Base-by-base conservation (phyloP, 306 rosid genomes). In the Potentilla sterilis region DNA sequence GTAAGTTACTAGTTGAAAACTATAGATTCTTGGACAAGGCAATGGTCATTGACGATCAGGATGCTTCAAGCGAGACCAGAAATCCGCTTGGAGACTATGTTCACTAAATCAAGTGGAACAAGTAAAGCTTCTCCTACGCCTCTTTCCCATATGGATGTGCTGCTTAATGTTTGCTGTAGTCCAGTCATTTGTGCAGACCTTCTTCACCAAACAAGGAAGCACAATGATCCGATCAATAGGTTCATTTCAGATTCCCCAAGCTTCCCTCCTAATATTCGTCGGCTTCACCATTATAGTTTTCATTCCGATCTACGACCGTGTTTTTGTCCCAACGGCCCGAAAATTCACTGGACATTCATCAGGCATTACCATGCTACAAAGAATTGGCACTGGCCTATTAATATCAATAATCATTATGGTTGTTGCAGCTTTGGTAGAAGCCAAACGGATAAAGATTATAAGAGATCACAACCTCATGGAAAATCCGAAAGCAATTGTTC, bases 61-160 rank as follows among this genome's bases (percentile, higher is more conserved):
- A 91, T 51, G 74, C 77, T 6, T 65, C 84, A 51, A 88, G 80
- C 58, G 82, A 87, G 59, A 65, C 63, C 9, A 84, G 82, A 63
- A 80, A 89, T 18, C 96, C 91, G n/a, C n/a, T 0, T 93, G 98
- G 97, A 88, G 97, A 67, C 74, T 93, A 55, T 89, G 97, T 80
- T 84, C 93, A 18, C 75, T 84, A 51, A 79, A 70, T 1, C 92
- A 89, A 82, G 97, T 93, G 12, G 97, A 91, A 79, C 97, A 93
- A 82, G 93, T 80, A 37, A 91, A 93, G 88, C 84, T 89, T 1
- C 83, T 91, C 13, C 68, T 88, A 34, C 89, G 98, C 5, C 80
- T 93, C 15, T 82, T 89, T 57, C 97, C 98, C 19, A 82, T 91
- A 54, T 91, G 97, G 97, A 61, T 87, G 4, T 81, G 83, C 5